A percentile compares a stretch with the other conserved stretches of the same genome.
Conservation (phyloP, 1,284 basidiomycete genomes). For the Leccinum subrobustum region DNA sequence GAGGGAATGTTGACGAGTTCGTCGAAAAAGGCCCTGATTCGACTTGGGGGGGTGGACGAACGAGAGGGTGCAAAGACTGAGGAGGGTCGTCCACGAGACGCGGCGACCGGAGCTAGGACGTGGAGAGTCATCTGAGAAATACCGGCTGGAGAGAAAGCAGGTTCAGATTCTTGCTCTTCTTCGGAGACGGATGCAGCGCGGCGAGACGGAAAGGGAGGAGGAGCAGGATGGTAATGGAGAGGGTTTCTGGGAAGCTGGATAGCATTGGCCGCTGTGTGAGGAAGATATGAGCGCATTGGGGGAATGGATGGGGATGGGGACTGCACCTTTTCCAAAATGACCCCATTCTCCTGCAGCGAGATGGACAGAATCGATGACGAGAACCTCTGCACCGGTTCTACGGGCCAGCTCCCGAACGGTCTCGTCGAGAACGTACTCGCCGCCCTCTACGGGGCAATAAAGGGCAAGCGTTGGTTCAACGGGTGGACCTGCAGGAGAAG, state of each 20-base stretch:
- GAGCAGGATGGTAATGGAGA: conserved; percentile 56
- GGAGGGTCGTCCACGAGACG: conserved; percentile 42
- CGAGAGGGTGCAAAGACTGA: conserved; percentile 43
- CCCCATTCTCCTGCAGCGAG: conserved; percentile 82
- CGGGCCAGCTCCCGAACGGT: conserved; percentile 76
- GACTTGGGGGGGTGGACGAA: conserved; percentile 44
- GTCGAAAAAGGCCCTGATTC: conserved; percentile 70
- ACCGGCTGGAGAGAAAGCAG: conserved; percentile 28
- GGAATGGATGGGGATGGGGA: conserved; percentile 11
- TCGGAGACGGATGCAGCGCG: conserved; percentile 45
- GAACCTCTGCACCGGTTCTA: conserved; percentile 71
- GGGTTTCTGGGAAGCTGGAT: conserved; percentile 72
- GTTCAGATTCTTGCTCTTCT: conserved; percentile 41
- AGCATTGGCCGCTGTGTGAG: conserved; percentile 52
- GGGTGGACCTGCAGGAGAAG: conserved; percentile 47
- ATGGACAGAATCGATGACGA: conserved; percentile 78
- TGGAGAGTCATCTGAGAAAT: conserved; percentile 61
- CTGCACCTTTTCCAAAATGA: conserved; percentile 65
- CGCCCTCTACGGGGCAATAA: conserved; percentile 87
- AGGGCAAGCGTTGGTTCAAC: conserved; percentile 76
- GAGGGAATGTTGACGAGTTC: conserved; percentile 65
- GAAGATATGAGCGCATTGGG: conserved; percentile 10
- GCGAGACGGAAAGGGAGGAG: conserved; percentile 28
- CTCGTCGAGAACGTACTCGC: conserved; percentile 71
- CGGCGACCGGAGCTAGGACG: conserved; percentile 48